Evolutionary conservation across 164 flowering plant genomes (phyloP), one percentile per base, ranked within the genome.

Genomic region (Magnolia changhungtana): DNA sequence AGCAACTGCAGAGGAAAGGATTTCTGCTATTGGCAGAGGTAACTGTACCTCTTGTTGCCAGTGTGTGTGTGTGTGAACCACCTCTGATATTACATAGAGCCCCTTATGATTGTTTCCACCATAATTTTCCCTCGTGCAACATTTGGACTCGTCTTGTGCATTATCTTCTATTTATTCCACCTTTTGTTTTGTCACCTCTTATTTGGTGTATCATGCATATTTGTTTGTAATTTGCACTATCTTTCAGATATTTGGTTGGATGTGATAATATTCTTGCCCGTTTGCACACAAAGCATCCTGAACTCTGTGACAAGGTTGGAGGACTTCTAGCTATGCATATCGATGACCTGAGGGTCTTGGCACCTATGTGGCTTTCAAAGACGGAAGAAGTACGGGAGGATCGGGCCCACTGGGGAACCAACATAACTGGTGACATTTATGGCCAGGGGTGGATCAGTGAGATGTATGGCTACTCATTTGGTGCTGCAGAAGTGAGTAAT

Each of bases 381-480:
- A 94, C 98, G 7, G 99, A 96, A 85, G 98, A 96, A 86, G 98
- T 92, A 8, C 87, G 98, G 5, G 92, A 88, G 82, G 99, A 96
- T 81, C 89, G 81, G 74, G 98, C 92, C 79, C 99, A 96, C 80
- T 94, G 99, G 99, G 84, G 85, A 63, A 94, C 93, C 75, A 96
- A 96, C 80, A 77, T 91, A 72, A 96, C 98, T 65, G 99, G 99
- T 72, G 99, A 96, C 75, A 89, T 94, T 76, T 94, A 92, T 85
- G 94, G 89, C 10, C 79, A 85, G 78, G 99, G 99, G n/a, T 96
- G 99, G 99, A 96, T 96, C 67, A 96, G 99, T 79, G 99, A 96
- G 83, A 96, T 96, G 99, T 96, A 96, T 83, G 99, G 99, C 63
- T 96, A 96, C 84, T 94, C 99, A 63, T 96, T 96, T 85, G 99